A percentile compares a stretch with the other conserved stretches of the same genome.
Conservation (phyloP, 768 basidiomycete species). For the Lanmaoa pseudosensibilis region DNA sequence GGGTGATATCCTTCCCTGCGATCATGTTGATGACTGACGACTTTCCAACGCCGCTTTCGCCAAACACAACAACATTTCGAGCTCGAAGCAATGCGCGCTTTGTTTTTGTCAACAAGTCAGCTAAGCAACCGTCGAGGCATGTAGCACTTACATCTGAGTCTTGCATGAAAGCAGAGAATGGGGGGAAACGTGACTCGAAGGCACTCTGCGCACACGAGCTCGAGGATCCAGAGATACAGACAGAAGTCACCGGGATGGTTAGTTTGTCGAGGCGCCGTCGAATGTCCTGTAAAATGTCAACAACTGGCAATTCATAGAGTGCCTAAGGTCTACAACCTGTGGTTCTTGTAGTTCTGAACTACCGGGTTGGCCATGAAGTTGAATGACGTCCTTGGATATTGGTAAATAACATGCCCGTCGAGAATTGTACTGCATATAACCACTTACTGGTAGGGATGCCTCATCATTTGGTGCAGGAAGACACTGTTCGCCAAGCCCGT, state of each 20-base stretch:
- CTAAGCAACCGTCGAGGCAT: not conserved
- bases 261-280: conserved; percentile 8
- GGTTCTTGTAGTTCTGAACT: not conserved
- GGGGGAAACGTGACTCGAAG: conserved; percentile 9
- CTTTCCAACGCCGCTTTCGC: conserved; percentile 41
- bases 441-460: conserved; percentile 4
- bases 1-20: conserved; percentile 24
- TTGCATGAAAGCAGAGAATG: conserved; percentile 11
- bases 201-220: conserved; percentile 6
- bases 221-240: not conserved
- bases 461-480: not conserved
- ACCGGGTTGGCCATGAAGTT: not conserved
- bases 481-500: not conserved
- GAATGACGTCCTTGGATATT: conserved; percentile 7
- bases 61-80: conserved; percentile 42
- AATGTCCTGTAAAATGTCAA: conserved; percentile 12
- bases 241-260: conserved; percentile 11
- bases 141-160: conserved; percentile 7
- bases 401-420: conserved; percentile 2
- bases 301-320: not conserved
- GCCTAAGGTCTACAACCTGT: not conserved
- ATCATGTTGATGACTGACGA: conserved; percentile 45
- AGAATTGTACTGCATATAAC: not conserved
- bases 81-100: conserved; percentile 7
- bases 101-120: conserved; percentile 1